A percentile compares a stretch with the other conserved stretches of the same genome.
phyloP scores from a whole-genome alignment of 2,329 filamentous ascomycete species.

The Colletotrichum echinochloae region DNA sequence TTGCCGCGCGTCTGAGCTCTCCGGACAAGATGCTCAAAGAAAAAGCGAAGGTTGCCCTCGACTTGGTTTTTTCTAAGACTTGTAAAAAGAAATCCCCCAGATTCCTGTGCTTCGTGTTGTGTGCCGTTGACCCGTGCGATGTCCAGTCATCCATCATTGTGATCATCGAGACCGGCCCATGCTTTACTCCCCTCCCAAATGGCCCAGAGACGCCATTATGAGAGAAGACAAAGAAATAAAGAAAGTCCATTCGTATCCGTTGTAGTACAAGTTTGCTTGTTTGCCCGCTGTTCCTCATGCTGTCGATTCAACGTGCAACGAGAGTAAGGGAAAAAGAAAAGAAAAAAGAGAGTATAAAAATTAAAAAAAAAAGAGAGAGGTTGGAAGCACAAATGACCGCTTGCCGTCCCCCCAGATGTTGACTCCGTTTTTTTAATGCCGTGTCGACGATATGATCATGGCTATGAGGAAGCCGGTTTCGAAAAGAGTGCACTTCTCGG shows the following conservation, averaged over 20 bases:
- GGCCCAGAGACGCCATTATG: constrained; percentile 11
- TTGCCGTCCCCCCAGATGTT: constrained; percentile 37
- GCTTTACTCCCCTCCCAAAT: constrained; percentile 3
- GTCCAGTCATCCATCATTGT: constrained; percentile 39
- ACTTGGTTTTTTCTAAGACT: neutral
- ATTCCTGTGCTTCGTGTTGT: neutral
- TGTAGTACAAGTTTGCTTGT: constrained; percentile 1
- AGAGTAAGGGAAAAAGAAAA: constrained; percentile 7
- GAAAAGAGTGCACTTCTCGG: constrained; percentile 31
- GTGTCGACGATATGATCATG: constrained; percentile 32
- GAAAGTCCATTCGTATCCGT: constrained; percentile 33
- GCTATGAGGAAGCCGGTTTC: constrained; percentile 35
- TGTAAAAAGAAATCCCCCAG: constrained; percentile 18
- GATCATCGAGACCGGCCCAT: constrained; percentile 17
- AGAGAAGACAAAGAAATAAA: constrained; percentile 20
- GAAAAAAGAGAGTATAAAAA: neutral
- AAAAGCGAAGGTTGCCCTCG: constrained; percentile 16
- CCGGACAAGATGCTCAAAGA: neutral
- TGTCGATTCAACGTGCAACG: constrained; percentile 24
- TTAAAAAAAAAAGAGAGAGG: constrained; percentile 18
- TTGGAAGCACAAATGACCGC: constrained; percentile 38
- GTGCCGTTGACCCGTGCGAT: constrained; percentile 38
- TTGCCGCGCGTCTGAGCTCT: neutral
- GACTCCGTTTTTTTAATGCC: constrained; percentile 35
- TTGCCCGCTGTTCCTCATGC: constrained; percentile 31